phyloP scores from a whole-genome alignment of 345 rosid species.

The Viola odorata region DNA sequence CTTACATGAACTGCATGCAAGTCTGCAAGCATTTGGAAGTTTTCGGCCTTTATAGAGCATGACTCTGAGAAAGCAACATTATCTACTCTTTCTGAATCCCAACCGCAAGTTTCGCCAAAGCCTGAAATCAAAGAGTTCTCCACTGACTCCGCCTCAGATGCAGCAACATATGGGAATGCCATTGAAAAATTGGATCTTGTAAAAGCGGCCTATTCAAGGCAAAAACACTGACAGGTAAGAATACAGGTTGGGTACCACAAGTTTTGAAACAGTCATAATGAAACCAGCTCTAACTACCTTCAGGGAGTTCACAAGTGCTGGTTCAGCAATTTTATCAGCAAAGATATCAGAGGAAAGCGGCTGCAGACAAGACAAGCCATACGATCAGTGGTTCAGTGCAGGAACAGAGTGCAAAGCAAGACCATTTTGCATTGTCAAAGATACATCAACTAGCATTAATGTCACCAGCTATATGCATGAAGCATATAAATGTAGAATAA shows the following conservation, averaged over 20 bases:
- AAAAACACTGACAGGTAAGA: conserved; percentile 10
- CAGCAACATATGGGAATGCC: conserved; percentile 84
- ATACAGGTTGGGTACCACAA: conserved; percentile 6
- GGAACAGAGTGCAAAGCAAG: not conserved
- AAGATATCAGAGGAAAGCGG: conserved; percentile 67
- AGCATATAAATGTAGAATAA: not conserved
- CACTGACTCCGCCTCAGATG: conserved; percentile 69
- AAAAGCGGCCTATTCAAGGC: conserved; percentile 51
- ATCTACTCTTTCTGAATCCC: conserved; percentile 30
- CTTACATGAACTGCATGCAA: conserved; percentile 60
- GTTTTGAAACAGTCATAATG: not conserved
- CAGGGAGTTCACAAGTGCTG: conserved; percentile 58
- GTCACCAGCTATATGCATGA: not conserved
- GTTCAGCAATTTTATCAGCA: conserved; percentile 40
- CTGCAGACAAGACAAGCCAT: conserved; percentile 31
- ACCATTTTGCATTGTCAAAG: not conserved
- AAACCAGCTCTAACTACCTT: conserved; percentile 37
- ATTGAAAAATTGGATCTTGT: conserved; percentile 68
- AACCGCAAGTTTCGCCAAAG: conserved; percentile 58
- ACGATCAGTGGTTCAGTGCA: conserved; percentile 7
- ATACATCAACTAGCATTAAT: not conserved
- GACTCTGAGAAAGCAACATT: conserved; percentile 70
- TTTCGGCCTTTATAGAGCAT: conserved; percentile 57
- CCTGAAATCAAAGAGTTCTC: conserved; percentile 64
- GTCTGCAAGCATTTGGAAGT: conserved; percentile 54